Evolutionary conservation across 345 rosid genomes (phyloP).

Genomic region (Salix purpurea): DNA sequence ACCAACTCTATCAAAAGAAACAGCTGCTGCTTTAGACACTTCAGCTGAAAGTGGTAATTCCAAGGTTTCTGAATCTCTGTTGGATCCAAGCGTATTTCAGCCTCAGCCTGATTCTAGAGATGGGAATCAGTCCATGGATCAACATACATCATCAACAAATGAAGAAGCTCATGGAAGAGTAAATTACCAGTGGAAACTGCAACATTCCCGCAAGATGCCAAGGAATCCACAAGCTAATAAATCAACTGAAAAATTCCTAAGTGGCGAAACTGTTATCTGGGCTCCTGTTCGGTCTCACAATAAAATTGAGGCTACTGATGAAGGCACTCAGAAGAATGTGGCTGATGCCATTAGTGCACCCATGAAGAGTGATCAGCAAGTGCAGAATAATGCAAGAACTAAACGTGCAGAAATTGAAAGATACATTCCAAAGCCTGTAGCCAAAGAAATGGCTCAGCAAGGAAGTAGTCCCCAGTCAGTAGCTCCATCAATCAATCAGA

Average conservation of each 20-base stretch:
- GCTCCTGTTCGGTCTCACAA: conserved; percentile 70
- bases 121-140: conserved; percentile 47
- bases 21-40: conserved; percentile 20
- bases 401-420: conserved; percentile 93
- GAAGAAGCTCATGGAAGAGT: conserved; percentile 50
- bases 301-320: conserved; percentile 54
- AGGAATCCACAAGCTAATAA: conserved; percentile 49
- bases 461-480: conserved; percentile 40
- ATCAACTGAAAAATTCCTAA: conserved; percentile 49
- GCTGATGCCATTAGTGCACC: conserved; percentile 39
- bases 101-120: conserved; percentile 32
- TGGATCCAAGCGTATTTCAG: conserved; percentile 26
- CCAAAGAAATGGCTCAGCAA: conserved; percentile 82
- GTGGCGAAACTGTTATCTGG: conserved; percentile 68
- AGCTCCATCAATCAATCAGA: conserved; percentile 35
- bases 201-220: conserved; percentile 52
- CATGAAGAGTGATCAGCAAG: conserved; percentile 46
- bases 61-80: conserved; percentile 39
- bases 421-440: conserved; percentile 77
- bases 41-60: conserved; percentile 34
- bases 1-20: conserved; percentile 32
- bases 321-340: conserved; percentile 33
- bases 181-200: conserved; percentile 63
- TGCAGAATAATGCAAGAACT: conserved; percentile 53
- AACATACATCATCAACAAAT: conserved; percentile 35